Evolutionary conservation across 108 stramenopile genomes (phyloP), one percentile per base, ranked within the genome.

Genomic region (Nitzschia sp.): DNA sequence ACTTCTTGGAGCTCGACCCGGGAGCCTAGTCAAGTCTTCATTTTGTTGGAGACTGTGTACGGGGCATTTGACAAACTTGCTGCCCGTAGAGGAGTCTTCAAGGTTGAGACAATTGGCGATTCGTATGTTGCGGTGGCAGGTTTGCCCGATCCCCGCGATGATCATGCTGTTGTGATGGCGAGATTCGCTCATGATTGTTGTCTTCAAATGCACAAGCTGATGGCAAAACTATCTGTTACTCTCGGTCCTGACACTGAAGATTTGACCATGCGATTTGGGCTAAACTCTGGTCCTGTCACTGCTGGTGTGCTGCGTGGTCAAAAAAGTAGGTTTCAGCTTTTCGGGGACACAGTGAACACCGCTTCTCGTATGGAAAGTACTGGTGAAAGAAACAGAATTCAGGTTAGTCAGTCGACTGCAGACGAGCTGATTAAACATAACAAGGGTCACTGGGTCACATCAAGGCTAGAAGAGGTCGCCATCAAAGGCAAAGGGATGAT

Each of bases 1-100:
- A 48, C 46, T 2, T 15, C 46, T 48, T 48, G 46, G 46, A 48
- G 46, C 17, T 48, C 82, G 7, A 68, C 68, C 12, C 59, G 72
- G 19, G 67, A 70, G 9, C 82, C 82, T 3, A 63, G 64, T 41
- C 71, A 80, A 43, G 82, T 80, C 7, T 83, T 83, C 59, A 43
- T 19, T 6, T 78, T 83, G 3, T 72, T 83, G 8, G 82, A 83
- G 34, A 53, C 53, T 21, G 38, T 83, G 12, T 83, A 80, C 62
- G 73, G 77, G 67, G 73, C 73, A 42, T 83, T 83, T 37, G 78
- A 82, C 50, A 61, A 50, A 20, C 42, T 79, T 11, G 81, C 81
- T 17, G n/a, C 15, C n/a, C 14, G 34, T 14, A 19, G 50, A 25
- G 63, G 63, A 15, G 63, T 64, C 7, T 64, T 64, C 39, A 59